Percentiles rank a stretch among this genome's conserved stretches.
phyloP scores from a whole-genome alignment of 2,329 filamentous ascomycete genomes.

The Akanthomyces dipterigenus region DNA sequence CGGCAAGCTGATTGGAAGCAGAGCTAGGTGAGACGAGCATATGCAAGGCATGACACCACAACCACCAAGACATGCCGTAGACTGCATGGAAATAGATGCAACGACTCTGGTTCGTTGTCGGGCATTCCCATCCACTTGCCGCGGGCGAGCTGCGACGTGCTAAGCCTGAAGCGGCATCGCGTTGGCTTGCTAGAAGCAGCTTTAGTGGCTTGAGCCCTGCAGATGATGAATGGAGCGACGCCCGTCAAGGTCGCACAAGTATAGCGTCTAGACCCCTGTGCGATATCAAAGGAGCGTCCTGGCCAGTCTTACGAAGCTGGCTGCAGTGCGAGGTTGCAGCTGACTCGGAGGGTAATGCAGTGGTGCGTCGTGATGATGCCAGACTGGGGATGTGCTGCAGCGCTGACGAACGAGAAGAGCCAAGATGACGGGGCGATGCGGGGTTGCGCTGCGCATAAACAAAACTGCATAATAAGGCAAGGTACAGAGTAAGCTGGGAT shows the following conservation, averaged over 20 bases:
- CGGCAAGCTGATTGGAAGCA: neutral
- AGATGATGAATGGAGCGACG: neutral
- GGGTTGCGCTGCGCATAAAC: neutral
- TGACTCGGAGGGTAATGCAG: neutral
- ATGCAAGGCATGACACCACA: neutral
- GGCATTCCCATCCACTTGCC: neutral
- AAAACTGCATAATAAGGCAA: too few relatives aligned
- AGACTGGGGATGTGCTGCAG: neutral
- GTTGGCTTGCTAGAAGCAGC: neutral
- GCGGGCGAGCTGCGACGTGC: neutral
- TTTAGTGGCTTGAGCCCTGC: neutral
- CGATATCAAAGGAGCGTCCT: neutral
- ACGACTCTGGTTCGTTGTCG: neutral
- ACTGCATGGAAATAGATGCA: neutral
- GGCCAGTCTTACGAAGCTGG: neutral
- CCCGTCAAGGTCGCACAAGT: neutral
- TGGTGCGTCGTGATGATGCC: neutral
- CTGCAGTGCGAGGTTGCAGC: neutral
- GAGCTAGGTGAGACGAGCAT: neutral
- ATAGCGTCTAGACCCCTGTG: neutral
- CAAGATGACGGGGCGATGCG: neutral
- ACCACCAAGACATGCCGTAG: neutral
- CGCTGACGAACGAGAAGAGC: neutral
- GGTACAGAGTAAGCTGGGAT: neutral
- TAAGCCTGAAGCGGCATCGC: slow-evolving; percentile 6